Evolutionary conservation across 2,329 filamentous ascomycete species (phyloP).

Genomic region (Didymella pomorum): DNA sequence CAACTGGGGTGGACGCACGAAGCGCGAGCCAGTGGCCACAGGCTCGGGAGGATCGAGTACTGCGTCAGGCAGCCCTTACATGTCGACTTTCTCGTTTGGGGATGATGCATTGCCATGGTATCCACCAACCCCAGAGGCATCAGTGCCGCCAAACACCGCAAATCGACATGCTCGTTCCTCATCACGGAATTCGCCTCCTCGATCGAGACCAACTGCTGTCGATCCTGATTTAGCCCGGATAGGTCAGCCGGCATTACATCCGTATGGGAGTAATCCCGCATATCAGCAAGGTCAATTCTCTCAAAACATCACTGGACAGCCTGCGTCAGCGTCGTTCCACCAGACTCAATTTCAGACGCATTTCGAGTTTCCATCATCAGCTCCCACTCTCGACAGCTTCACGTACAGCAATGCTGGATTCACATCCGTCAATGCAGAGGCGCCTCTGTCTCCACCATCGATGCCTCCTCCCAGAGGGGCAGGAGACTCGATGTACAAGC

Average conservation of each 20-base stretch:
- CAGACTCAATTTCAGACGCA: constrained; percentile 31
- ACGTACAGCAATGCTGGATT: constrained; percentile 26
- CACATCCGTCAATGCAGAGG: constrained; percentile 27
- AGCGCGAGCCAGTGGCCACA: constrained; percentile 60
- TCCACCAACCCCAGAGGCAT: constrained; percentile 29
- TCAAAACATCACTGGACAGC: constrained; percentile 13
- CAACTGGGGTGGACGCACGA: constrained; percentile 79
- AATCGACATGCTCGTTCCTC: constrained; percentile 35
- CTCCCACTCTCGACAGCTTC: constrained; percentile 28
- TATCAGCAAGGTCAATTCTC: constrained; percentile 30
- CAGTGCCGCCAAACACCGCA: constrained; percentile 18
- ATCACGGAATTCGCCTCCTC: constrained; percentile 35
- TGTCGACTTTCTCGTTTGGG: constrained; percentile 41
- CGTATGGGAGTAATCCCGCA: constrained; percentile 20
- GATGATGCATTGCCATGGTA: constrained; percentile 33
- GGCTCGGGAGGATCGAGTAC: constrained; percentile 31
- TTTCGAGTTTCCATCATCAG: constrained; percentile 38
- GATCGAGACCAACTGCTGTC: constrained; percentile 32
- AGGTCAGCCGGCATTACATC: constrained; percentile 28
- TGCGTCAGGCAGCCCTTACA: constrained; percentile 42
- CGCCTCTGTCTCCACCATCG: constrained; percentile 30
- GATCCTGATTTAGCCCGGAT: constrained; percentile 40
- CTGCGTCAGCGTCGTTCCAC: constrained; percentile 22
- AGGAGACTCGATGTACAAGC: constrained; percentile 29
- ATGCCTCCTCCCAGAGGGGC: constrained; percentile 41